phyloP scores from a whole-genome alignment of 306 rosid genomes.

The Clitoria ternatea region DNA sequence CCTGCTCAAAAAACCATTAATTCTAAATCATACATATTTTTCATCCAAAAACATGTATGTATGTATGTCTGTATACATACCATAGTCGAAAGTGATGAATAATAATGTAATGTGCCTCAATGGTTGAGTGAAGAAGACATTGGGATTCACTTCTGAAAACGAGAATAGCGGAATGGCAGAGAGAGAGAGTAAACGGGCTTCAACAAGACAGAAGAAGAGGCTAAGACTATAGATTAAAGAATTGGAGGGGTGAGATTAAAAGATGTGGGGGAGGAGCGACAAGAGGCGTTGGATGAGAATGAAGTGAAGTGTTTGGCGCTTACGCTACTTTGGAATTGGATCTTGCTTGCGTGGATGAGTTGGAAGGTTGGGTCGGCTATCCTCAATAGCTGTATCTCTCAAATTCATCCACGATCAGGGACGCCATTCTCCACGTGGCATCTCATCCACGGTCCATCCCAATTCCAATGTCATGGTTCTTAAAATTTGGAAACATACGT shows the following conservation, averaged over 20 bases:
- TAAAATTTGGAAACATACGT: background rate
- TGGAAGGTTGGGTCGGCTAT: slow-evolving; percentile 78
- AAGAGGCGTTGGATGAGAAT: slow-evolving; percentile 43
- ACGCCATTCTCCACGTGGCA: slow-evolving; percentile 34
- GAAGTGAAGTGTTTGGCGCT: slow-evolving; percentile 72
- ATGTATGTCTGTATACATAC: no score
- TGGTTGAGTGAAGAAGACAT: slow-evolving; percentile 19
- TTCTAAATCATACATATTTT: background rate
- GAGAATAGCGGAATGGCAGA: slow-evolving; percentile 11
- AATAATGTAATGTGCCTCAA: slow-evolving; percentile 25
- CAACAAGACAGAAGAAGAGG: slow-evolving; percentile 45
- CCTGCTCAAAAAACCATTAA: slow-evolving; percentile 29
- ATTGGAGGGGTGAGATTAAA: slow-evolving; percentile 53
- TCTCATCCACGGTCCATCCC: background rate
- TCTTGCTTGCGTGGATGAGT: slow-evolving; percentile 62
- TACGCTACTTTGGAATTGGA: slow-evolving; percentile 95
- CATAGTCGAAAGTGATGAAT: slow-evolving; percentile 13
- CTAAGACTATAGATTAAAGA: slow-evolving; percentile 39
- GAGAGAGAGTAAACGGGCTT: slow-evolving; percentile 45
- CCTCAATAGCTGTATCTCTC: slow-evolving; percentile 34
- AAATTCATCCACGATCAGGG: slow-evolving; percentile 30
- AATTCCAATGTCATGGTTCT: background rate
- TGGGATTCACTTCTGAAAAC: slow-evolving; percentile 5
- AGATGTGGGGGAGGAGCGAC: slow-evolving; percentile 42
- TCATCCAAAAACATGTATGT: background rate